Evolutionary conservation across 2,329 filamentous ascomycete genomes (phyloP), one percentile per base, ranked within the genome.

Genomic region (Aspergillus pseudoterreus): DNA sequence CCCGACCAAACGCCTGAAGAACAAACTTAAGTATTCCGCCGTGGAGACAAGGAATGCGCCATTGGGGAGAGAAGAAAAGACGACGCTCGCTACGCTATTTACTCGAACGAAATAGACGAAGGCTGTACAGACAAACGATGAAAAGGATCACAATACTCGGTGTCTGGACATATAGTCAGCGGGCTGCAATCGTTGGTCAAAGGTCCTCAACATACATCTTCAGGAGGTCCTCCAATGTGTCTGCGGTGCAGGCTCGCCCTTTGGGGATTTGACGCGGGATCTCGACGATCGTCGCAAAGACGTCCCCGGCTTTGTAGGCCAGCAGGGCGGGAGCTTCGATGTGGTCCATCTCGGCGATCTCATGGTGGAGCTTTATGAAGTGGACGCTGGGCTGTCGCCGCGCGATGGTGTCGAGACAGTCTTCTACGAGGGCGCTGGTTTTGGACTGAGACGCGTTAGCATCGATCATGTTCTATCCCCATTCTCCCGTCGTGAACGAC

Each of bases 261-360:
- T 79, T 75, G 2, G 92, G 90, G 44, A 96, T 87, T 79, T 94
- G 88, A 65, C 91, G 84, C 56, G 95, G 83, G 47, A 97, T 80
- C 49, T 92, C 92, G 0, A 94, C 89, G 47, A 97, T 77, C 63
- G 92, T 95, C 57, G 90, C 89, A 62, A 97, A 91, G 58, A 96
- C 84, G 58, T 97, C 92, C 48, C 91, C 92, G 63, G 86, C 89
- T 52, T 85, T 85, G 76, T 99, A 99, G 10, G 89, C 92, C 45
- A 97, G 78, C 35, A 97, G 78, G 4, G 94, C 90, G 0, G 94
- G 94, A 2, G 96, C 88, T 43, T 87, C 86, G 30, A 91, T 88
- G 52, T 88, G 84, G 68, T 96, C 90, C 78, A 97, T 96, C 69
- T 97, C 92, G 35, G 96, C 95, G 52, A 96, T 92, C 56, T 88